Conservation (phyloP, 2,329 filamentous ascomycete species). For the Sporothrix schenckii region DNA sequence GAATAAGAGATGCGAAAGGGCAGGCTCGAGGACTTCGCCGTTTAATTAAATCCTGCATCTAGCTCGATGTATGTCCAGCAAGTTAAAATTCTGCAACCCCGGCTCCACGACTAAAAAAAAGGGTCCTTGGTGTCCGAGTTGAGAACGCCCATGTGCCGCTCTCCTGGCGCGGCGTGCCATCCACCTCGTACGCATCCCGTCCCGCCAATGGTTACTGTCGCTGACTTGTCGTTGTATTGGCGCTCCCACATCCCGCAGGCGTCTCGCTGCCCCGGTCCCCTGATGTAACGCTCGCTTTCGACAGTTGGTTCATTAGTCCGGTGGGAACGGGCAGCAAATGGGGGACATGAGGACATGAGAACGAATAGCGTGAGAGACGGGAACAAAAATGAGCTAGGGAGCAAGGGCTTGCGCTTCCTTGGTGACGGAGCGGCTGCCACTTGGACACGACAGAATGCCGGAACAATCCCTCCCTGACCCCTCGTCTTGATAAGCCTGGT, state of each 20-base stretch:
- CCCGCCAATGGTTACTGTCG: background rate
- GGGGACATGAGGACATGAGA: background rate
- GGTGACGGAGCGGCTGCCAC: constrained; percentile 8
- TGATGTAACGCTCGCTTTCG: background rate
- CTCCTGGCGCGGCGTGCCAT: background rate
- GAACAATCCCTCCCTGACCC: background rate
- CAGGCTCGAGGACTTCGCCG: background rate
- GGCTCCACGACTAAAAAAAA: background rate
- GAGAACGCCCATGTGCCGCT: background rate
- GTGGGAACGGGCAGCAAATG: background rate
- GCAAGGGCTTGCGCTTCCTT: constrained; percentile 16
- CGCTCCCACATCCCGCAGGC: background rate
- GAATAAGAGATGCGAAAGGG: too few relatives aligned
- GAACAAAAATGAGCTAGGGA: constrained; percentile 1
- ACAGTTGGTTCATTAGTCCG: background rate
- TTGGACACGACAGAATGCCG: background rate
- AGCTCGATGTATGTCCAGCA: background rate
- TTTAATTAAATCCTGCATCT: constrained; percentile 12
- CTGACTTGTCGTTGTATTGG: constrained; percentile 1
- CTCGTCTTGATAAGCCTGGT: background rate
- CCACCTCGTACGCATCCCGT: background rate
- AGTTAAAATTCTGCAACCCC: background rate
- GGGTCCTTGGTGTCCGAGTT: background rate
- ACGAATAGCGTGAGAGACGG: background rate
- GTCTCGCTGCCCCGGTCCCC: background rate